Evolutionary conservation across 2,329 filamentous ascomycete genomes (phyloP).

Genomic region (Trichoderma atroviride): DNA sequence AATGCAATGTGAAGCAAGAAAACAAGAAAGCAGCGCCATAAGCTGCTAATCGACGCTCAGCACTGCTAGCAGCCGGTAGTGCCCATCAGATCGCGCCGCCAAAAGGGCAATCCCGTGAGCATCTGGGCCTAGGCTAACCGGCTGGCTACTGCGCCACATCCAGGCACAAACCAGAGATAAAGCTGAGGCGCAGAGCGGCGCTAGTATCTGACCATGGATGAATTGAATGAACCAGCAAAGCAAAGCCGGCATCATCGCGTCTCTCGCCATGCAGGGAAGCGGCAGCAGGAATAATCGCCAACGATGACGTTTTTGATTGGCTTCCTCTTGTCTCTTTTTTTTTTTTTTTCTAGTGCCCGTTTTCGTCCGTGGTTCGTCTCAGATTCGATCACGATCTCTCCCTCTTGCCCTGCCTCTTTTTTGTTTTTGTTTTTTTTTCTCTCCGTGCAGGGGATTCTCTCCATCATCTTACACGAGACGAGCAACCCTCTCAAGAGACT

Average conservation of each 20-base stretch:
- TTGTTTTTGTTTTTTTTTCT: too few relatives aligned
- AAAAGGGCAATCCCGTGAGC: background rate
- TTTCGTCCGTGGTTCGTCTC: background rate
- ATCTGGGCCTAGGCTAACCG: background rate
- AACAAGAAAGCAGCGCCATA: background rate
- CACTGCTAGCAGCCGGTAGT: background rate
- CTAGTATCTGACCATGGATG: conserved; percentile 20
- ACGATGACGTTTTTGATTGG: conserved; percentile 5
- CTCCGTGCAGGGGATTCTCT: background rate
- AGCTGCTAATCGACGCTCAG: background rate
- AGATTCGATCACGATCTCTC: background rate
- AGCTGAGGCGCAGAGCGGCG: conserved; percentile 25
- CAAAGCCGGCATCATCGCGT: background rate
- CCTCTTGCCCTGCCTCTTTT: background rate
- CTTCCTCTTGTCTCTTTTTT: background rate
- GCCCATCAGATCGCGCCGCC: background rate
- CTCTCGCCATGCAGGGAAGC: background rate
- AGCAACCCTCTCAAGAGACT: background rate
- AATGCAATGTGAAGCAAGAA: too few relatives aligned
- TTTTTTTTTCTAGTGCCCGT: background rate
- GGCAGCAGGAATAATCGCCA: background rate
- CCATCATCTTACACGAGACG: background rate
- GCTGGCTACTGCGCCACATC: conserved; percentile 24
- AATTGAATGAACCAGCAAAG: background rate
- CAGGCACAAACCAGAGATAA: conserved; percentile 21